A percentile compares a stretch with the other conserved stretches of the same genome.
Evolutionary conservation across 2,329 filamentous ascomycete genomes (phyloP).

Genomic region (Colletotrichum zoysiae): DNA sequence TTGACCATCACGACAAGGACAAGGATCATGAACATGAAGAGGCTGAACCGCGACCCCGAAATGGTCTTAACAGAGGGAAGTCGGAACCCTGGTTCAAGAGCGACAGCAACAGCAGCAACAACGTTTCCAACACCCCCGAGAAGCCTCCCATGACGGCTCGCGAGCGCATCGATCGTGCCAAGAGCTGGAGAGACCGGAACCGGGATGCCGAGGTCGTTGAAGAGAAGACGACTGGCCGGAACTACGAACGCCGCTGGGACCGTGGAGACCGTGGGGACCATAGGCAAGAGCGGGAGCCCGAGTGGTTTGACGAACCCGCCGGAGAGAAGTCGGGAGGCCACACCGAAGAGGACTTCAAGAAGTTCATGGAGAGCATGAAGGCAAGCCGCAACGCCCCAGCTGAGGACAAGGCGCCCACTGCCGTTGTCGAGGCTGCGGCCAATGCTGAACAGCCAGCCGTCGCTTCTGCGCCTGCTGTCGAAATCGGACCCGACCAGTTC

Average conservation of each 20-base stretch:
- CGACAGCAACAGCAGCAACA: slow-evolving; percentile 53
- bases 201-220: slow-evolving; percentile 53
- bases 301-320: slow-evolving; percentile 85
- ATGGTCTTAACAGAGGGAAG: slow-evolving; percentile 74
- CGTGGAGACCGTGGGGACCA: slow-evolving; percentile 68
- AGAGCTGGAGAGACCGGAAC: slow-evolving; percentile 72
- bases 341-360: slow-evolving; percentile 92
- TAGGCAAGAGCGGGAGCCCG: slow-evolving; percentile 82
- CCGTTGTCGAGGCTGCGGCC: slow-evolving; percentile 51
- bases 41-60: slow-evolving; percentile 69
- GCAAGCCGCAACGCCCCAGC: slow-evolving; percentile 64
- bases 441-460: slow-evolving; percentile 67
- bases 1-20: slow-evolving; percentile 67
- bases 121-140: slow-evolving; percentile 35
- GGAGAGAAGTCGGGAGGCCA: slow-evolving; percentile 78
- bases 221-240: slow-evolving; percentile 69
- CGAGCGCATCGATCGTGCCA: slow-evolving; percentile 69
- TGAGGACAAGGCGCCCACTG: slow-evolving; percentile 52
- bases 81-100: slow-evolving; percentile 83
- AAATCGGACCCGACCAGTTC: slow-evolving; percentile 81
- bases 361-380: slow-evolving; percentile 94
- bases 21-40: slow-evolving; percentile 63
- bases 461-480: slow-evolving; percentile 72
- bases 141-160: slow-evolving; percentile 55
- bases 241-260: slow-evolving; percentile 66